phyloP scores from a whole-genome alignment of 2,329 filamentous ascomycete species.

The Aspergillus ustus region DNA sequence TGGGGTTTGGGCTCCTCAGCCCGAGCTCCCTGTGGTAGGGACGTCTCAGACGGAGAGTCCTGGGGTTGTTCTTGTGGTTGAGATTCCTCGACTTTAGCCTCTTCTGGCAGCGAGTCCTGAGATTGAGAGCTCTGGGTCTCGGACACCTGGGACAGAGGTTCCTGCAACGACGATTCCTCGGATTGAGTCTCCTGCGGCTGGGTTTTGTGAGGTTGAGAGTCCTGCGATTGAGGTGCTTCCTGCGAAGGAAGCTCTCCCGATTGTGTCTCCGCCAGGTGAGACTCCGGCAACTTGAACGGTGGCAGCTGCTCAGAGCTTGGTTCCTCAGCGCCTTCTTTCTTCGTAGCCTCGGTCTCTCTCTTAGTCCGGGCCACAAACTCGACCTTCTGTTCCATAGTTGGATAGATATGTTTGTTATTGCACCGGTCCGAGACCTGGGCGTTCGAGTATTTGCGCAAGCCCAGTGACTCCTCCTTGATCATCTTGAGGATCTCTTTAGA shows the following conservation, averaged over 20 bases:
- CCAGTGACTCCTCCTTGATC: slow-evolving; percentile 31
- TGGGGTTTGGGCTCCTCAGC: background rate
- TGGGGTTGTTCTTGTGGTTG: background rate
- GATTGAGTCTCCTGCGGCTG: background rate
- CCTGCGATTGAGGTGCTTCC: background rate
- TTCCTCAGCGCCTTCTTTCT: background rate
- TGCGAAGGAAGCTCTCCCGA: background rate
- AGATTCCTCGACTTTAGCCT: background rate
- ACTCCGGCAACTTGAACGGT: background rate
- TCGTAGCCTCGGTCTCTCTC: slow-evolving; percentile 3
- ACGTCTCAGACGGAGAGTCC: background rate
- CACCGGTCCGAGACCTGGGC: slow-evolving; percentile 24
- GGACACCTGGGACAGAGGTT: too few species aligned
- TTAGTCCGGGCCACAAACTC: slow-evolving; percentile 10
- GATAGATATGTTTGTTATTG: slow-evolving; percentile 20
- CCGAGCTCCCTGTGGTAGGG: background rate
- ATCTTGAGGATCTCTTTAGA: slow-evolving; percentile 30
- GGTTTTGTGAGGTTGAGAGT: background rate
- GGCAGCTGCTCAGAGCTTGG: background rate
- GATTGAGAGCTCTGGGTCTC: background rate
- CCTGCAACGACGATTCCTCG: too few species aligned
- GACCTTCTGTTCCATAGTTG: slow-evolving; percentile 31
- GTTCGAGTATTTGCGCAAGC: slow-evolving; percentile 38
- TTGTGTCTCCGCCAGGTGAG: background rate
- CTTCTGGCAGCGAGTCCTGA: background rate